Evolutionary conservation across 1,284 basidiomycete species (phyloP).

Genomic region (Meira nashicola): DNA sequence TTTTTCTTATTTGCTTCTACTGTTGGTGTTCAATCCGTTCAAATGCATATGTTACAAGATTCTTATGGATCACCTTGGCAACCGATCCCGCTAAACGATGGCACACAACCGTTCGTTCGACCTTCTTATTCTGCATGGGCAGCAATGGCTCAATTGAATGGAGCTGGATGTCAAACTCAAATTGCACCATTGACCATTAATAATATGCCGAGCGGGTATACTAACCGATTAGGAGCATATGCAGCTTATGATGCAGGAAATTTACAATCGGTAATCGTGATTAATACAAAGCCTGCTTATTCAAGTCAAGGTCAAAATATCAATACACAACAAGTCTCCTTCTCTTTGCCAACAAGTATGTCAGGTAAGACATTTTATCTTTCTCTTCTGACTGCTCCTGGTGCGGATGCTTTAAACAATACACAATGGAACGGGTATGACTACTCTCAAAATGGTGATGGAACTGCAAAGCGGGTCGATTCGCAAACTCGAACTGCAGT

Average conservation of each 20-base stretch:
- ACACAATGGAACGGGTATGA: slow-evolving; percentile 37
- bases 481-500: not conserved
- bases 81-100: slow-evolving; percentile 11
- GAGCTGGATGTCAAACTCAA: slow-evolving; percentile 26
- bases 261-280: slow-evolving; percentile 26
- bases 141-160: slow-evolving; percentile 36
- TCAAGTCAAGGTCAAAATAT: not conserved
- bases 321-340: slow-evolving; percentile 12
- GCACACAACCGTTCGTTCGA: slow-evolving; percentile 23
- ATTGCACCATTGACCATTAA: slow-evolving; percentile 22
- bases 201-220: slow-evolving; percentile 22
- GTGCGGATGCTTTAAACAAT: slow-evolving; percentile 28
- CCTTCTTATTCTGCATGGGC: slow-evolving; percentile 40
- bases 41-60: slow-evolving; percentile 40
- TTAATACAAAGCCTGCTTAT: slow-evolving; percentile 32
- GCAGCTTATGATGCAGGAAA: slow-evolving; percentile 22
- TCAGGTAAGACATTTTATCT: slow-evolving; percentile 32
- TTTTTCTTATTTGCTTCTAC: slow-evolving; percentile 42
- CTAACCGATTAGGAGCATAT: slow-evolving; percentile 27
- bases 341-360: slow-evolving; percentile 22
- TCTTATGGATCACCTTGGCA: slow-evolving; percentile 35
- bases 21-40: slow-evolving; percentile 29
- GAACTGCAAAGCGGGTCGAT: slow-evolving; percentile 22
- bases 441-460: slow-evolving; percentile 25
- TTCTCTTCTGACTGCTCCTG: slow-evolving; percentile 22